These are phyloP conservation scores for Boletellus emodensis DNA, from an alignment of 768 basidiomycete genomes.

Conservation along the genomic window DNA sequence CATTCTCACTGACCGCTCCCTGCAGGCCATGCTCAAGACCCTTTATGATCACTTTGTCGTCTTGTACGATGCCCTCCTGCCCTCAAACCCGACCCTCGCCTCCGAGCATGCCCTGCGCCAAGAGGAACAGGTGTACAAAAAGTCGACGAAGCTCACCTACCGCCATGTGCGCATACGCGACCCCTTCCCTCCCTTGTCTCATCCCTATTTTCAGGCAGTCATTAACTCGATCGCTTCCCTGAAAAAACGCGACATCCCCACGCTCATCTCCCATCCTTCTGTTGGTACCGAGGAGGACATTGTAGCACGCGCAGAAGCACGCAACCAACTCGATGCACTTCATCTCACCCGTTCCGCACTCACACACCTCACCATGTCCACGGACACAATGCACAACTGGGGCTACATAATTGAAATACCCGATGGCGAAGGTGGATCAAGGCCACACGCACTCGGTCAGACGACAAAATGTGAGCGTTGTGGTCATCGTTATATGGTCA, in stretches of 20 bases:
- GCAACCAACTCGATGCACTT: slow-evolving; percentile 50
- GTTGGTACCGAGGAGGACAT: slow-evolving; percentile 75
- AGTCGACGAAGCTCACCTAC: slow-evolving; percentile 75
- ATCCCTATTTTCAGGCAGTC: slow-evolving; percentile 38
- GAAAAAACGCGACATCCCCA: slow-evolving; percentile 53
- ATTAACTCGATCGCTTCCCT: slow-evolving; percentile 49
- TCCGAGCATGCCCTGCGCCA: slow-evolving; percentile 77
- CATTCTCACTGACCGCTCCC: slow-evolving; percentile 1
- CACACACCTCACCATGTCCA: slow-evolving; percentile 55
- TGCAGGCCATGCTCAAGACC: slow-evolving; percentile 67
- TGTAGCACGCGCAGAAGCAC: slow-evolving; percentile 49
- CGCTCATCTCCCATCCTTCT: slow-evolving; percentile 57
- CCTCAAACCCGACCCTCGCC: slow-evolving; percentile 57
- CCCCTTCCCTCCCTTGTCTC: slow-evolving; percentile 2
- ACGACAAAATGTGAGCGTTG: slow-evolving; percentile 79
- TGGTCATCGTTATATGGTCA: slow-evolving; percentile 62
- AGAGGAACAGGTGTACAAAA: slow-evolving; percentile 74
- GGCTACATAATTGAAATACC: slow-evolving; percentile 73
- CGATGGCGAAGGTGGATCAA: slow-evolving; percentile 55
- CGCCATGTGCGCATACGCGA: slow-evolving; percentile 57
- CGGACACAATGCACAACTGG: slow-evolving; percentile 57
- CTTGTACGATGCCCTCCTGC: slow-evolving; percentile 57
- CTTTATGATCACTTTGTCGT: slow-evolving; percentile 70
- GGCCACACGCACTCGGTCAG: slow-evolving; percentile 60
- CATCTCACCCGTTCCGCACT: slow-evolving; percentile 51